Evolutionary conservation across 495 filamentous ascomycete genomes (phyloP).

Genomic region (Chlorociboria aeruginascens): DNA sequence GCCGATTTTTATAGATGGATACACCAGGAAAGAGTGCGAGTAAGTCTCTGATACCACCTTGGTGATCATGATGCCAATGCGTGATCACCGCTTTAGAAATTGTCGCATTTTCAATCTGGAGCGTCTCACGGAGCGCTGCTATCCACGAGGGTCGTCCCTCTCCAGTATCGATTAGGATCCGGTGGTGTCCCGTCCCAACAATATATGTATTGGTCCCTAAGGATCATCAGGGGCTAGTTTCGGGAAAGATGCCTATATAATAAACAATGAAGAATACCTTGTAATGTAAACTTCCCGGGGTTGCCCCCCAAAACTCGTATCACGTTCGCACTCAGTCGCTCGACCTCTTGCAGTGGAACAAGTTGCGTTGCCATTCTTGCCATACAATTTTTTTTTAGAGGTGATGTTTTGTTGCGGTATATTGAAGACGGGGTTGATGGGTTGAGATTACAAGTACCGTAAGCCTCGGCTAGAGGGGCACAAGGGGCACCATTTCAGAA

Average conservation of each 20-base stretch:
- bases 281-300: slow-evolving; percentile 46
- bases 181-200: slow-evolving; percentile 52
- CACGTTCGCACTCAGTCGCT: slow-evolving; percentile 50
- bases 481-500: too few species aligned
- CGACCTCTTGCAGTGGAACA: slow-evolving; percentile 46
- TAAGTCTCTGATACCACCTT: slow-evolving; percentile 59
- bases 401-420: background rate
- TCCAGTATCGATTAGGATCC: slow-evolving; percentile 73
- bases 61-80: slow-evolving; percentile 86
- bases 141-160: slow-evolving; percentile 46
- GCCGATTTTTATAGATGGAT: slow-evolving; percentile 40
- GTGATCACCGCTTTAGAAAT: slow-evolving; percentile 62
- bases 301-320: slow-evolving; percentile 74
- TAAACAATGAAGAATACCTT: slow-evolving; percentile 1
- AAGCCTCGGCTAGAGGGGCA: too few species aligned
- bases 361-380: slow-evolving; percentile 23
- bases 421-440: too few species aligned
- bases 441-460: too few species aligned
- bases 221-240: background rate
- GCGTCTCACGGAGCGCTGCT: slow-evolving; percentile 42
- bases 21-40: slow-evolving; percentile 45
- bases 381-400: background rate
- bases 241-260: background rate
- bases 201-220: slow-evolving; percentile 81
- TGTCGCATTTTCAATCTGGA: slow-evolving; percentile 52